Conservation (phyloP, 768 basidiomycete genomes). For the Lentinula detonsa region DNA sequence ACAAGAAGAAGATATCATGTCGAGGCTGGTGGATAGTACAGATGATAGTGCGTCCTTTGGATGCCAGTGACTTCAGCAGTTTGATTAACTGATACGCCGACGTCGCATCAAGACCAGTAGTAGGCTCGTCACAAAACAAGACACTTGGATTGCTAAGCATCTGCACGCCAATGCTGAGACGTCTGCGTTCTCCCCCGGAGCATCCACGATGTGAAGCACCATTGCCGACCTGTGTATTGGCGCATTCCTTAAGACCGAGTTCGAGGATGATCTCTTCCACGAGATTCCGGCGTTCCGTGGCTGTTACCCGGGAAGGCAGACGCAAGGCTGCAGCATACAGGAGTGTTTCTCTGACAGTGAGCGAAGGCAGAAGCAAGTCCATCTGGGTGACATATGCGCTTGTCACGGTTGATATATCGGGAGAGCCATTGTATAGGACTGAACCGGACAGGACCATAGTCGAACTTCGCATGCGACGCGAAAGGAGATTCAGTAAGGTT, state of each 20-base stretch:
- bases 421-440: constrained; percentile 23
- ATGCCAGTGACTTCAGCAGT: constrained; percentile 42
- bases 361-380: constrained; percentile 47
- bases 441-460: constrained; percentile 25
- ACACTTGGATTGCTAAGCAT: constrained; percentile 56
- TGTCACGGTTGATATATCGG: constrained; percentile 10
- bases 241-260: constrained; percentile 32
- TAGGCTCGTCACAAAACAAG: constrained; percentile 59
- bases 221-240: constrained; percentile 34
- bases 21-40: constrained; percentile 41
- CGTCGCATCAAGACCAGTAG: constrained; percentile 44
- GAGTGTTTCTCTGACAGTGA: constrained; percentile 48
- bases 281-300: constrained; percentile 22
- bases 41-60: constrained; percentile 42
- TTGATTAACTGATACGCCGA: constrained; percentile 38
- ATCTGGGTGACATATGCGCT: constrained; percentile 50
- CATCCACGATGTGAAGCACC: constrained; percentile 36
- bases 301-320: constrained; percentile 39
- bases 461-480: constrained; percentile 13
- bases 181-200: constrained; percentile 48
- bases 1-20: constrained; percentile 31
- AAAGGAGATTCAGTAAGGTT: constrained; percentile 3
- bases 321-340: constrained; percentile 38
- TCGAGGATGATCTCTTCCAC: constrained; percentile 36
- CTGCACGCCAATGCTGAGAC: constrained; percentile 56